These are phyloP conservation scores for Sclerotinia borealis DNA, from an alignment of 2,329 filamentous ascomycete species.

Conservation along the genomic window DNA sequence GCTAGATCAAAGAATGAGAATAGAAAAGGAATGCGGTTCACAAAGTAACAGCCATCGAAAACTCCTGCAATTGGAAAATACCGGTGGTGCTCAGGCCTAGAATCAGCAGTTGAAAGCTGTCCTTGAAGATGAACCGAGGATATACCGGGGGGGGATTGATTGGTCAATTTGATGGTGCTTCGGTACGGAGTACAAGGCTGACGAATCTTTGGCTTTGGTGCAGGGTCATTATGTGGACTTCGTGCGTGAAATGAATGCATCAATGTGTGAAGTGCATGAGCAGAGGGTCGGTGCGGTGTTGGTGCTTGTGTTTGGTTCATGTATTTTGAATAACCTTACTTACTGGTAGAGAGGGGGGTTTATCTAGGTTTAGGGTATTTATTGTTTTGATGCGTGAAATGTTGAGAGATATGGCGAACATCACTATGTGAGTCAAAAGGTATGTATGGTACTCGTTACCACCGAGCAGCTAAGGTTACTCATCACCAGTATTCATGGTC, in stretches of 20 bases:
- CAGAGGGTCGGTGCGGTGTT: background rate
- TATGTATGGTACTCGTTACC: no score
- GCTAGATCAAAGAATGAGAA: background rate
- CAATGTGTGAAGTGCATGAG: background rate
- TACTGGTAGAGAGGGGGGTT: no score
- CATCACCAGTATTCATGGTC: background rate
- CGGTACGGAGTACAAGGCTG: conserved; percentile 1
- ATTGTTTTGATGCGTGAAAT: no score
- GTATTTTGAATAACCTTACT: no score
- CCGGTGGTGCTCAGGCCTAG: conserved; percentile 3
- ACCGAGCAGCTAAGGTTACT: background rate
- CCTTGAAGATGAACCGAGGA: background rate
- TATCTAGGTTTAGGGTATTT: no score
- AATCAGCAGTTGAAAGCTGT: conserved; percentile 7
- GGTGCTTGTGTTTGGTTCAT: no score
- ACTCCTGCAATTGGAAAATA: background rate
- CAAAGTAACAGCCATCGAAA: background rate
- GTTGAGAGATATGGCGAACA: background rate
- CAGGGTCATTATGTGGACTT: background rate
- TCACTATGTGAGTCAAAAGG: no score
- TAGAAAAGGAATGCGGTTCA: background rate
- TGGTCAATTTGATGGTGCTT: background rate
- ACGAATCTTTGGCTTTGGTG: background rate
- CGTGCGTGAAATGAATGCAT: background rate
- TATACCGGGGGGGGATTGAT: background rate